These are phyloP conservation scores for Babesia ovis DNA, from an alignment of 169 alveolate genomes.

Conservation along the genomic window DNA sequence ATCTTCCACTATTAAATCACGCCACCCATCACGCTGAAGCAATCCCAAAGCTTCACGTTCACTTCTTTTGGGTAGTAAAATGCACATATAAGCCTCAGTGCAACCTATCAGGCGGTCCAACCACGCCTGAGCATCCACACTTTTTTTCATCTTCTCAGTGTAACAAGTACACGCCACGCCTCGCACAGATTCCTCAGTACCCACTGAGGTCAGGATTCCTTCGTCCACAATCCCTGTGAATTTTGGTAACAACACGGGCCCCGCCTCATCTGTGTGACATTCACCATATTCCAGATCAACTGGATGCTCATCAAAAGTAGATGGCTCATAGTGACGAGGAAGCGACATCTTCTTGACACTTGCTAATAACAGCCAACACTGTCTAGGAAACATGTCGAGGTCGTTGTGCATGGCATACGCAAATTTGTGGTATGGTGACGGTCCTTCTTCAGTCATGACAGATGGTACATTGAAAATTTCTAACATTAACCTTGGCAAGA, in stretches of 20 bases:
- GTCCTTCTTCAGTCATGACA: constrained; percentile 48
- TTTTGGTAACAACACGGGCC: constrained; percentile 40
- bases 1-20: constrained; percentile 68
- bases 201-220: constrained; percentile 46
- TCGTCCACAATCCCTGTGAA: constrained; percentile 27
- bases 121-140: constrained; percentile 70
- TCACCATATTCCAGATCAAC: constrained; percentile 68
- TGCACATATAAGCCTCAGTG: constrained; percentile 78
- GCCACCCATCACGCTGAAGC: constrained; percentile 76
- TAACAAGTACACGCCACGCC: constrained; percentile 64
- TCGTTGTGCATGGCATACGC: constrained; percentile 78
- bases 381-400: constrained; percentile 80
- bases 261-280: constrained; percentile 68
- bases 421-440: constrained; percentile 62
- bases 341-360: constrained; percentile 78
- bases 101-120: constrained; percentile 72
- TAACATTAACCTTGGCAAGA: constrained; percentile 75
- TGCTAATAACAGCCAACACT: constrained; percentile 78
- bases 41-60: constrained; percentile 75
- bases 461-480: constrained; percentile 73
- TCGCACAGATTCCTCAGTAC: constrained; percentile 45
- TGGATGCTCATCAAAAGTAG: constrained; percentile 70
- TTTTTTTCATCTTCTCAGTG: constrained; percentile 57
- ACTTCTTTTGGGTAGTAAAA: constrained; percentile 75
- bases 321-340: constrained; percentile 80